phyloP scores from a whole-genome alignment of 1,139 yeast species.

The Saccharomyces hybrid region DNA sequence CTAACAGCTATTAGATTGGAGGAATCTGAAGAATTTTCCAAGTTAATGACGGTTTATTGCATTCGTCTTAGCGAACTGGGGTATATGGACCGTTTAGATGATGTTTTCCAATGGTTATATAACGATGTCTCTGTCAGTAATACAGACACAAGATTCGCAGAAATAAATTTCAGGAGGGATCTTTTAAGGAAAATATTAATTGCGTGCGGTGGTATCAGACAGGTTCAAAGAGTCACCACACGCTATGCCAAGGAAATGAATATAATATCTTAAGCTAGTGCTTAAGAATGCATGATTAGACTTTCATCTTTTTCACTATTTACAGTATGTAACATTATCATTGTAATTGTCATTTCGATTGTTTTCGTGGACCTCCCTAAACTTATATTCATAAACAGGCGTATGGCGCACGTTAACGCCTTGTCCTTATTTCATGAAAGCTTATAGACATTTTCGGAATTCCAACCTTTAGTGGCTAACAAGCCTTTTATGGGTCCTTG shows the following conservation, averaged over 20 bases:
- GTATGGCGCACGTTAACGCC: no score
- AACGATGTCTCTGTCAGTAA: slow-evolving; percentile 38
- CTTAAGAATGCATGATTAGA: not conserved
- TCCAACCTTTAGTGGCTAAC: slow-evolving; percentile 65
- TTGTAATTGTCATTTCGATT: not conserved
- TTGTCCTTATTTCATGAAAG: slow-evolving; percentile 12
- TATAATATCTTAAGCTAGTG: not conserved
- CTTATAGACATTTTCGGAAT: slow-evolving; percentile 47
- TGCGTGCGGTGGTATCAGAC: slow-evolving; percentile 70
- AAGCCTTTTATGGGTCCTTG: slow-evolving; percentile 67
- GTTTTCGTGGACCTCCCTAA: no score
- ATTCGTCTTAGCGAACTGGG: slow-evolving; percentile 78
- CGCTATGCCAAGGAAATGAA: slow-evolving; percentile 42
- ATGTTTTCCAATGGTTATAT: slow-evolving; percentile 59
- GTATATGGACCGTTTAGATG: slow-evolving; percentile 60
- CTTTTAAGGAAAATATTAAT: slow-evolving; percentile 59
- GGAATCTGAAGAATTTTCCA: slow-evolving; percentile 63
- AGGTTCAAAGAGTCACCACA: slow-evolving; percentile 68
- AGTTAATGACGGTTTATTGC: slow-evolving; percentile 35
- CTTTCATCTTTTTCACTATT: not conserved
- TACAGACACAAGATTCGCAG: slow-evolving; percentile 18
- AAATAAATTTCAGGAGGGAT: slow-evolving; percentile 44
- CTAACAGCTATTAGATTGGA: slow-evolving; percentile 61
- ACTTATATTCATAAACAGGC: no score
- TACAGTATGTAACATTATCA: not conserved